Conservation (phyloP, 139 green algal species). For the Picochlorum sp. region DNA sequence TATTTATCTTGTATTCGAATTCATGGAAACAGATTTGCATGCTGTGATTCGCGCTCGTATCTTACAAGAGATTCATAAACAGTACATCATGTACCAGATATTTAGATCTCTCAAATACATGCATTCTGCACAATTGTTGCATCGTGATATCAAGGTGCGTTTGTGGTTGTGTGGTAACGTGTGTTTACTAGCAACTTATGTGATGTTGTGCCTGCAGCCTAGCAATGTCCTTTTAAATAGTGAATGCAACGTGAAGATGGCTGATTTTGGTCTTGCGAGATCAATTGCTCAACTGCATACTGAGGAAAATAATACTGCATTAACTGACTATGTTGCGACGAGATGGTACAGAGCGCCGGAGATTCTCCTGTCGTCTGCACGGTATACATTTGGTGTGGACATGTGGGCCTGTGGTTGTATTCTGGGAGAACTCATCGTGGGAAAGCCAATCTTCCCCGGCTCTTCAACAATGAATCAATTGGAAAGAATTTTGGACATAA, state of each 20-base stretch:
- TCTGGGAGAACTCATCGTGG: constrained; percentile 87
- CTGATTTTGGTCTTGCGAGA: constrained; percentile 90
- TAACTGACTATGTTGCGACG: constrained; percentile 99
- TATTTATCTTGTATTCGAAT: constrained; percentile 96
- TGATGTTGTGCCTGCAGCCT: constrained; percentile 43
- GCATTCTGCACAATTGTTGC: constrained; percentile 88
- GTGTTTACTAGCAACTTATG: constrained; percentile 7
- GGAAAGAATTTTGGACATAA: constrained; percentile 78
- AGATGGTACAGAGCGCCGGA: constrained; percentile 93
- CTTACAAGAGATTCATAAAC: constrained; percentile 93
- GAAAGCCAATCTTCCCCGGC: constrained; percentile 87
- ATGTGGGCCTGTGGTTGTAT: constrained; percentile 98
- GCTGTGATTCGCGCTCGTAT: constrained; percentile 93
- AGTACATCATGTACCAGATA: constrained; percentile 99
- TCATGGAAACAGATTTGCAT: constrained; percentile 96
- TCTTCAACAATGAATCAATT: constrained; percentile 94
- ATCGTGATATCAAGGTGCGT: constrained; percentile 91
- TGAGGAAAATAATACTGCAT: constrained; percentile 51
- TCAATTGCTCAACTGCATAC: constrained; percentile 54
- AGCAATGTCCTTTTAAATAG: constrained; percentile 97
- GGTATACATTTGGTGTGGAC: constrained; percentile 96
- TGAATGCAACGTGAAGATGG: constrained; percentile 95
- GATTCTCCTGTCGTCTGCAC: constrained; percentile 86
- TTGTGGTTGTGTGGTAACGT: constrained; percentile 24
- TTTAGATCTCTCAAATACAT: constrained; percentile 95